phyloP scores from a whole-genome alignment of 805 yeast species.

The Metschnikowia anglica region DNA sequence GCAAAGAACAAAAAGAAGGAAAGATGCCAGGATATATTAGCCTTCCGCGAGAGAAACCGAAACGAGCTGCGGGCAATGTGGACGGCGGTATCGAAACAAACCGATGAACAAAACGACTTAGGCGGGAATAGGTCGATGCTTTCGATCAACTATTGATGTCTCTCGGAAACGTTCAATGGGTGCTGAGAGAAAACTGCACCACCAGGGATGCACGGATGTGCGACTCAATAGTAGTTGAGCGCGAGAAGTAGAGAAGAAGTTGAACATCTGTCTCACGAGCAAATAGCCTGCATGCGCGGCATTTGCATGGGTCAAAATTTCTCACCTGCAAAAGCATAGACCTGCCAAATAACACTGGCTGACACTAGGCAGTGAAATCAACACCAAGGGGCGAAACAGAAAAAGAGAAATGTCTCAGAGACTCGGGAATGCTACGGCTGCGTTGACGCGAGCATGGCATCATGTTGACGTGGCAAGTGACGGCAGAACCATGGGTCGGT shows the following conservation, averaged over 20 bases:
- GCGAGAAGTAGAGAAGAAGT: no score
- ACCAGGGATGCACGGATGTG: background rate
- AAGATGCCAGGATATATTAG: no score
- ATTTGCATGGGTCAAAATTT: slow-evolving; percentile 2
- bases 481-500: slow-evolving; percentile 81
- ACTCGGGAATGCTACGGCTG: slow-evolving; percentile 59
- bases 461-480: slow-evolving; percentile 90
- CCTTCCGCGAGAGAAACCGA: no score
- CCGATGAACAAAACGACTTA: slow-evolving; percentile 3
- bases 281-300: background rate
- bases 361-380: background rate
- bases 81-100: background rate
- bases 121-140: slow-evolving; percentile 1
- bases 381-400: background rate
- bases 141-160: background rate
- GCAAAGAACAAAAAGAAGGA: no score
- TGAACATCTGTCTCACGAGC: background rate
- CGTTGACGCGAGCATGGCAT: slow-evolving; percentile 90
- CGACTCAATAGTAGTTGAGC: background rate
- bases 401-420: slow-evolving; percentile 42
- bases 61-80: background rate
- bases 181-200: background rate
- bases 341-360: background rate
- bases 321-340: slow-evolving; percentile 1
- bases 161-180: background rate